These are phyloP conservation scores for Leucogyrophana mollusca DNA, from an alignment of 768 basidiomycete species.

Conservation along the genomic window DNA sequence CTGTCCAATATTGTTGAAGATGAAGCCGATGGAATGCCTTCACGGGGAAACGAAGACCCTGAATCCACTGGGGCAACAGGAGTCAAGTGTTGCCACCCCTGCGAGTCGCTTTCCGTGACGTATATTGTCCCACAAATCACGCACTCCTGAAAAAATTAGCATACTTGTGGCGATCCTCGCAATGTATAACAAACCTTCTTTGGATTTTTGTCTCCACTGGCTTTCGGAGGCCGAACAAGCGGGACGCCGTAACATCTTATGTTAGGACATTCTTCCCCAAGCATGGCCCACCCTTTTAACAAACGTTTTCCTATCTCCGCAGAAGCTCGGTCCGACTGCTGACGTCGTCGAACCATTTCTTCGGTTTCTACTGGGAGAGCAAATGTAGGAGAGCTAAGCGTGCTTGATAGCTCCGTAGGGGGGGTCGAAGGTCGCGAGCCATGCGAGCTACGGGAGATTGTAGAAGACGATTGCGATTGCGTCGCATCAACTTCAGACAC, in stretches of 20 bases:
- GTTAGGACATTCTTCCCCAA: constrained; percentile 83
- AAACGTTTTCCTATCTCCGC: constrained; percentile 76
- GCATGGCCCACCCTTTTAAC: constrained; percentile 84
- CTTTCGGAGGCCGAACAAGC: constrained; percentile 75
- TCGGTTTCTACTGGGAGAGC: constrained; percentile 64
- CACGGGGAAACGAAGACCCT: neutral
- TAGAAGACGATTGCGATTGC: constrained; percentile 35
- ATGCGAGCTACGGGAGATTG: constrained; percentile 48
- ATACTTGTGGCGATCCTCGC: neutral
- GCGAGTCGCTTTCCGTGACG: constrained; percentile 48
- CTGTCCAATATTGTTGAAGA: neutral
- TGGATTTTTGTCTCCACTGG: constrained; percentile 57
- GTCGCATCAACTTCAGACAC: constrained; percentile 15
- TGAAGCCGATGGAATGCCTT: too few species aligned
- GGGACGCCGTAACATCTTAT: constrained; percentile 73
- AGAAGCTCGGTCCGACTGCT: constrained; percentile 81
- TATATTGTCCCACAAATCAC: constrained; percentile 72
- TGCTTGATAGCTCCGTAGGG: constrained; percentile 70
- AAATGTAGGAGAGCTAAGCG: constrained; percentile 61
- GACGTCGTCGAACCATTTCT: constrained; percentile 63
- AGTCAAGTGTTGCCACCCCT: constrained; percentile 48
- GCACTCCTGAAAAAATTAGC: constrained; percentile 57
- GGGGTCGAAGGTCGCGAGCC: constrained; percentile 71
- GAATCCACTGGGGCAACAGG: constrained; percentile 17
- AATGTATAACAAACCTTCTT: constrained; percentile 50